Base-by-base conservation (phyloP, 306 rosid genomes). In the Dryas alaskensis region DNA sequence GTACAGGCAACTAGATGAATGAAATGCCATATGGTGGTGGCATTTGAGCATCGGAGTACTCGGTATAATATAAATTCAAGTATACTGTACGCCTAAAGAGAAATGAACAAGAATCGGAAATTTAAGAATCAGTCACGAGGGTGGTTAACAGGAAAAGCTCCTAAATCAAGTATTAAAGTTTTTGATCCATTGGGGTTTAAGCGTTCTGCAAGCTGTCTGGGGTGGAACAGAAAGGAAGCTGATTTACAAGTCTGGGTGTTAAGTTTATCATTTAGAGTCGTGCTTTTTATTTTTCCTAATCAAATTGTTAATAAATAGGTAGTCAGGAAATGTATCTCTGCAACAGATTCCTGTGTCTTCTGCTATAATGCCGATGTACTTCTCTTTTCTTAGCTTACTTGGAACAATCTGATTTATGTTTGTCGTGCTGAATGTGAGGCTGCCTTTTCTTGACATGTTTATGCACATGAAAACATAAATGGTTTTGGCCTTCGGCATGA, bases 161-260 rank as follows among this genome's bases (percentile, higher is more conserved):
- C 43, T 55, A 25, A 12, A 14, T 45, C 27, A 22, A 60, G 22
- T 22, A 31, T 22, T 44, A 8, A 44, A 43, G 22, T 19, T 70
- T 17, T 7, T 17, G 0, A 17, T 54, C 19, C 31, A 54, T 11
- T 50, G 73, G 64, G 17, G 19, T 31, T 0, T 4, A 11, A 70
- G 52, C 42, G 2, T 69, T 69, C 43, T 70, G 8, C 65, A 4
- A 4, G 74, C 40, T 70, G 65, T 70, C 65, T 43, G 25, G 19
- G 6, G 31, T 19, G 53, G 55, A 71, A 12, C 11, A 71, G 44
- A 16, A 4, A 45, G 16, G 45, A 54, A 7, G 27, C 55, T 10
- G n/a, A 44, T 10, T 22, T 55, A 6, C 9, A 2, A 10, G 22
- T 55, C 14, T 7, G 0, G 25, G 6, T 7, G 22, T 44, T 42